Evolutionary conservation across 225 moss, liverwort and hornwort genomes (phyloP), one percentile per base, ranked within the genome.

Genomic region (Straminergon stramineum): DNA sequence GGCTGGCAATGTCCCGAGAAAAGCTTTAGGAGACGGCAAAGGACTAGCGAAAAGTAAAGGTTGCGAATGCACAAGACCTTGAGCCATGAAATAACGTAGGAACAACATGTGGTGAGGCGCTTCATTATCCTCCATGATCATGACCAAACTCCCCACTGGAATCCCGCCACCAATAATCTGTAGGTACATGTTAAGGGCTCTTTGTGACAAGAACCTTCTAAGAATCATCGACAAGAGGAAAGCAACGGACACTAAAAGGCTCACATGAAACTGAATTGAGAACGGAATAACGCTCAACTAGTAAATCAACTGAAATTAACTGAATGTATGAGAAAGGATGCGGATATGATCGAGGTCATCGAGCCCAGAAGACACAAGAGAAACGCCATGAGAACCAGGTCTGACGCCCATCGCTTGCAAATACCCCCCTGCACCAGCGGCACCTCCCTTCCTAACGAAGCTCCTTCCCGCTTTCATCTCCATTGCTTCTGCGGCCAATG

Each of bases 101-200:
- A 97, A 89, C 85, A 97, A 92, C 96, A 99, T 93, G 88, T 99
- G 99, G 87, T 99, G 99, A 70, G 99, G 99, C 22, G 94, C 94
- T 92, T 99, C 99, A 79, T 96, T 92, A 84, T 99, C 99, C 91
- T 97, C 99, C 96, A 97, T 96, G 13, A 99, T 94, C 97, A 97
- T 95, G 82, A 99, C 87, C 81, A 99, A 91, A 88, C 95, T 95
- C 84, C 99, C 99, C 71, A 99, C 94, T 56, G 96, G 96, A 82
- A 99, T 95, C 57, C 97, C 99, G 53, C 99, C 99, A 62, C 99
- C 97, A 70, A 99, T 85, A 51, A 97, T 97, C 94, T 96, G 96
- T 99, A 84, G 35, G 81, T 57, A 90, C 45, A 48, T 51, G 91
- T 97, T 86, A 95, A 95, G 95, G 90, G 18, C n/a, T 80, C 52